phyloP scores from a whole-genome alignment of 495 filamentous ascomycete species.

The Xylaria nigripes region DNA sequence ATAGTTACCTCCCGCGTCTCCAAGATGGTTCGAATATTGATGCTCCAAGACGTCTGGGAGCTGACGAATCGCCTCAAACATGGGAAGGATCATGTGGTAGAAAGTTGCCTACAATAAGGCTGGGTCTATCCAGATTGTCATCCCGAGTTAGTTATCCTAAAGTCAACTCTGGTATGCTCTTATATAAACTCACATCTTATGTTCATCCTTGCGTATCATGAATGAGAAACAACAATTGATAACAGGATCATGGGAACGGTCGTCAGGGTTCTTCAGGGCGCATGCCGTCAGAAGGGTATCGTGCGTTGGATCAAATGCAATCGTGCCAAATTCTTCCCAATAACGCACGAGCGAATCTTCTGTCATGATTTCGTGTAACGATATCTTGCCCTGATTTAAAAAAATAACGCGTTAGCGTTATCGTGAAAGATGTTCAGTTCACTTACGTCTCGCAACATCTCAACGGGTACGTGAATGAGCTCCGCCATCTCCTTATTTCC shows the following conservation, averaged over 20 bases:
- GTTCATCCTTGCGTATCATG: constrained; percentile 84
- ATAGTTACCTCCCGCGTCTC: neutral
- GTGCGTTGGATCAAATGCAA: constrained; percentile 92
- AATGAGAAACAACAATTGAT: constrained; percentile 97
- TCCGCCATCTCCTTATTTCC: constrained; percentile 99
- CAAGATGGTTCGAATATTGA: neutral
- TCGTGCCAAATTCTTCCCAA: constrained; percentile 99
- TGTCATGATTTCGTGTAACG: constrained; percentile 89
- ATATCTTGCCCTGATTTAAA: constrained; percentile 77
- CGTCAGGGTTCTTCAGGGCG: constrained; percentile 76
- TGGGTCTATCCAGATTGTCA: constrained; percentile 52
- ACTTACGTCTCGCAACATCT: constrained; percentile 82
- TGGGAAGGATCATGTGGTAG: constrained; percentile 55
- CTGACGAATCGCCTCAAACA: constrained; percentile 7
- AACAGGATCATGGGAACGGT: constrained; percentile 58
- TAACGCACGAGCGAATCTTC: constrained; percentile 93
- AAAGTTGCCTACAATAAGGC: constrained; percentile 94
- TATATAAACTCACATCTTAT: constrained; percentile 77
- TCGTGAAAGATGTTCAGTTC: neutral
- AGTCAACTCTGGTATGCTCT: neutral
- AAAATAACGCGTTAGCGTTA: neutral
- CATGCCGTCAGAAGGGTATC: constrained; percentile 96
- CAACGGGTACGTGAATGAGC: constrained; percentile 86
- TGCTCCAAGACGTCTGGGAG: neutral
- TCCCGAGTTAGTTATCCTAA: constrained; percentile 10